Conservation (phyloP, 2,329 filamentous ascomycete genomes). For the Diplodia corticola region DNA sequence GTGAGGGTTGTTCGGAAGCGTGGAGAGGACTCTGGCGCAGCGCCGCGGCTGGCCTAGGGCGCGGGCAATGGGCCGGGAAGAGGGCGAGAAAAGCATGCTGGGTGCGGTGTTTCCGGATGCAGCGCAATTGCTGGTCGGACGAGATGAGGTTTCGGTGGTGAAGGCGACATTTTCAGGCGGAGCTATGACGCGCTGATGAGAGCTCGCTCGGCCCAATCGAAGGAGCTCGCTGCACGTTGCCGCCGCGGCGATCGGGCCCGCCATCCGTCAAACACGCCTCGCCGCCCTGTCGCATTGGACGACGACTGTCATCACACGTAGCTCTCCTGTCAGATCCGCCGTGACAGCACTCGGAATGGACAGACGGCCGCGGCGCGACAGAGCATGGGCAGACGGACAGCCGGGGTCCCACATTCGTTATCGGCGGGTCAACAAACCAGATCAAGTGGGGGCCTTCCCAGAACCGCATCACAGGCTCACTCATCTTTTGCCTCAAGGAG, state of each 20-base stretch:
- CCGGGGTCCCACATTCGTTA: conserved; percentile 4
- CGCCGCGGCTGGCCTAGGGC: background rate
- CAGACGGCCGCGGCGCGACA: background rate
- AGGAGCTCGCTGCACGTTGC: background rate
- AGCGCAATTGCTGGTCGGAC: background rate
- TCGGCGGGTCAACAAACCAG: conserved; percentile 20
- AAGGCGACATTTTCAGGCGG: background rate
- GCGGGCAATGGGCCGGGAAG: conserved; percentile 8
- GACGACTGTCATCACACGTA: background rate
- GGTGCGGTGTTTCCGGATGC: background rate
- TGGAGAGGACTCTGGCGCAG: conserved; percentile 34
- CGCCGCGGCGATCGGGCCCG: background rate
- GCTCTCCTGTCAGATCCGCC: background rate
- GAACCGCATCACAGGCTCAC: background rate
- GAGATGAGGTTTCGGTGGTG: background rate
- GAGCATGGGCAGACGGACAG: background rate
- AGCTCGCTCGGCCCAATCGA: background rate
- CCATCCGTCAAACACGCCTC: background rate
- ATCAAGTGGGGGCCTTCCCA: conserved; percentile 7
- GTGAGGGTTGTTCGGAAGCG: conserved; percentile 47
- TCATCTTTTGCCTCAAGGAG: conserved; percentile 7
- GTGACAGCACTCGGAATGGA: background rate
- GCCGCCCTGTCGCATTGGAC: too few relatives aligned
- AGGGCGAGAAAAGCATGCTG: conserved; percentile 16
- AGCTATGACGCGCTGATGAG: conserved; percentile 15